phyloP scores from a whole-genome alignment of 208 protist genomes.

The Leishmania mexicana region DNA sequence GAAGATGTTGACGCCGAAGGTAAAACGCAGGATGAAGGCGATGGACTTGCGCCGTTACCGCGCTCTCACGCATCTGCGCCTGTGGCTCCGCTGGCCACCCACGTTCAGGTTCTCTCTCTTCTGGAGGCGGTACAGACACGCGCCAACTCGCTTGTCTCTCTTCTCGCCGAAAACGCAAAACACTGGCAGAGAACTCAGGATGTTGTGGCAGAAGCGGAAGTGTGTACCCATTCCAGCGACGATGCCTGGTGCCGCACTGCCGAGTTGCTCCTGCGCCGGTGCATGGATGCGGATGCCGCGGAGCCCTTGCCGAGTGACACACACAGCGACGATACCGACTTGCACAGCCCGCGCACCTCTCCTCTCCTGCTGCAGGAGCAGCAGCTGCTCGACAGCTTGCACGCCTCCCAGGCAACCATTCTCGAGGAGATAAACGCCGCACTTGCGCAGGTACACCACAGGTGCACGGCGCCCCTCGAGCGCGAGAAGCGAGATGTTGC shows the following conservation, averaged over 20 bases:
- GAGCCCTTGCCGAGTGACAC: background rate
- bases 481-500: conserved; percentile 7
- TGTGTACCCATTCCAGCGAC: conserved; percentile 4
- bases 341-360: background rate
- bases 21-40: background rate
- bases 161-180: conserved; percentile 52
- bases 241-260: conserved; percentile 20
- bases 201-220: conserved; percentile 15
- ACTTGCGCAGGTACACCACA: conserved; percentile 10
- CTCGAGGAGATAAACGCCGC: conserved; percentile 12
- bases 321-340: background rate
- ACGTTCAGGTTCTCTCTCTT: conserved; percentile 17
- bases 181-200: conserved; percentile 55
- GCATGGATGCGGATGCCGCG: background rate
- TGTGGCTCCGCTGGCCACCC: background rate
- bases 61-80: background rate
- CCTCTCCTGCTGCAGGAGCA: conserved; percentile 26
- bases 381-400: conserved; percentile 16
- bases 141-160: conserved; percentile 38
- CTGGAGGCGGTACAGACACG: conserved; percentile 36
- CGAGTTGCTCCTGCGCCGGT: conserved; percentile 15
- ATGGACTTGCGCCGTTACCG: background rate
- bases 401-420: conserved; percentile 6
- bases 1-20: background rate
- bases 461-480: conserved; percentile 4